Evolutionary conservation across 2,329 filamentous ascomycete genomes (phyloP).

Genomic region (Pyrenophora seminiperda): DNA sequence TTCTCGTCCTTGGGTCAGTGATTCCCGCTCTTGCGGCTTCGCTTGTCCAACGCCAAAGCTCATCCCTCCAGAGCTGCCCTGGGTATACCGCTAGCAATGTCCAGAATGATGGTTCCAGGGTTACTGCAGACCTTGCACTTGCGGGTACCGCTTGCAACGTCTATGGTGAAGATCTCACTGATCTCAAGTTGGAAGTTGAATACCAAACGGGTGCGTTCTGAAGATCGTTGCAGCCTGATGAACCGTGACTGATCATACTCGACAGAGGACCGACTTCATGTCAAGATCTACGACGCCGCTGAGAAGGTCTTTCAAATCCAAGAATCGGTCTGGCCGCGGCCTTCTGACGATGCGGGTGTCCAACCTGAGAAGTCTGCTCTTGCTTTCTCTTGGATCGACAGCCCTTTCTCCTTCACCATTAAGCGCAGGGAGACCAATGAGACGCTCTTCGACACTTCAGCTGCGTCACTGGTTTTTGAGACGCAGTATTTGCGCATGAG

Average conservation of each 20-base stretch:
- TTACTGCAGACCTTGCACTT: conserved; percentile 71
- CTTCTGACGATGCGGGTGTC: conserved; percentile 44
- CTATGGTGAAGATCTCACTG: conserved; percentile 62
- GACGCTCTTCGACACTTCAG: conserved; percentile 72
- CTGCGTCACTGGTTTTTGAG: conserved; percentile 72
- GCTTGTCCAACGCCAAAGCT: conserved; percentile 26
- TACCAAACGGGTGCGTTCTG: conserved; percentile 62
- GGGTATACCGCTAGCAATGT: conserved; percentile 71
- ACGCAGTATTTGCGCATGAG: conserved; percentile 75
- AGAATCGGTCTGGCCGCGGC: conserved; percentile 68
- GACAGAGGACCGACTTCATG: conserved; percentile 68
- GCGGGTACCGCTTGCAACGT: conserved; percentile 68
- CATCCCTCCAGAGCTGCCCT: conserved; percentile 56
- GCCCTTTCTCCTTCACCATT: conserved; percentile 71
- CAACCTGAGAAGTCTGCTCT: conserved; percentile 52
- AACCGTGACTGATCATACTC: conserved; percentile 47
- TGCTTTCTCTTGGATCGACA: conserved; percentile 59
- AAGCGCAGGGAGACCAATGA: conserved; percentile 61
- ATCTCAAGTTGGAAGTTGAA: conserved; percentile 62
- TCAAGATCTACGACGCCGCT: conserved; percentile 71
- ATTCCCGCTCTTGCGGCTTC: conserved; percentile 24
- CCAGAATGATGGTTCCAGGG: conserved; percentile 54
- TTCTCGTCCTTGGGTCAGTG: conserved; percentile 31
- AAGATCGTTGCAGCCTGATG: conserved; percentile 61
- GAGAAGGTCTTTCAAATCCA: conserved; percentile 76